Percentiles rank a stretch among this genome's conserved stretches.
Conservation (phyloP, 805 yeast species). For the Cyberlindnera bimundalis region DNA sequence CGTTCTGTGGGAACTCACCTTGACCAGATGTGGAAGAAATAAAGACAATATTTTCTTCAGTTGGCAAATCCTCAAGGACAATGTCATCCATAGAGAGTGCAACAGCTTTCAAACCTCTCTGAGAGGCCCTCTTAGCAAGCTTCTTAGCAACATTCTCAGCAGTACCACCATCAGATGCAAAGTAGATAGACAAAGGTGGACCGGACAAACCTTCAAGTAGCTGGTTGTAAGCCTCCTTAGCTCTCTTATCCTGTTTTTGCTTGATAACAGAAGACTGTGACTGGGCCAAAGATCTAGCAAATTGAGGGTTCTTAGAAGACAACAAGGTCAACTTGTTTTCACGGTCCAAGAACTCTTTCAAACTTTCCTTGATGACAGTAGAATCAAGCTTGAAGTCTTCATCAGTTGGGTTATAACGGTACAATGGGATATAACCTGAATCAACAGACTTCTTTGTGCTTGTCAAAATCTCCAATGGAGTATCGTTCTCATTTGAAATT, state of each 20-base stretch:
- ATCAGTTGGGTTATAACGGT: constrained; percentile 71
- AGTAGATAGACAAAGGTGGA: constrained; percentile 73
- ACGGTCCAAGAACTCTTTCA: constrained; percentile 78
- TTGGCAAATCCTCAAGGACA: constrained; percentile 50
- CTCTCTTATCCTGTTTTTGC: constrained; percentile 56
- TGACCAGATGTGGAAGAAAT: constrained; percentile 92
- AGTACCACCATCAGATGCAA: constrained; percentile 92
- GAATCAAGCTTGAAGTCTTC: constrained; percentile 76
- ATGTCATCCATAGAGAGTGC: constrained; percentile 60
- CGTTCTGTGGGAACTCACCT: constrained; percentile 86
- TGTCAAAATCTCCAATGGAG: constrained; percentile 70
- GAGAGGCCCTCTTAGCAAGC: constrained; percentile 54
- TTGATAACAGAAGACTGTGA: constrained; percentile 61
- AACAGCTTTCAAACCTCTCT: constrained; percentile 47
- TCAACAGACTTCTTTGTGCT: constrained; percentile 90
- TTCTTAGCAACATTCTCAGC: constrained; percentile 77
- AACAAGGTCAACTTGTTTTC: constrained; percentile 84
- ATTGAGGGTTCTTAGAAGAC: constrained; percentile 64
- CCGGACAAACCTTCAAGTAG: constrained; percentile 86
- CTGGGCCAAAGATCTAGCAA: constrained; percentile 67
- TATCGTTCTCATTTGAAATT: constrained; percentile 56
- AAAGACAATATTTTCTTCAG: constrained; percentile 48
- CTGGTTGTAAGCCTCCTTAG: constrained; percentile 73
- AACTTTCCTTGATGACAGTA: constrained; percentile 68
- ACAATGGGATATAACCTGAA: constrained; percentile 95